Evolutionary conservation across 768 basidiomycete genomes (phyloP).

Genomic region (Amyloporia xantha): DNA sequence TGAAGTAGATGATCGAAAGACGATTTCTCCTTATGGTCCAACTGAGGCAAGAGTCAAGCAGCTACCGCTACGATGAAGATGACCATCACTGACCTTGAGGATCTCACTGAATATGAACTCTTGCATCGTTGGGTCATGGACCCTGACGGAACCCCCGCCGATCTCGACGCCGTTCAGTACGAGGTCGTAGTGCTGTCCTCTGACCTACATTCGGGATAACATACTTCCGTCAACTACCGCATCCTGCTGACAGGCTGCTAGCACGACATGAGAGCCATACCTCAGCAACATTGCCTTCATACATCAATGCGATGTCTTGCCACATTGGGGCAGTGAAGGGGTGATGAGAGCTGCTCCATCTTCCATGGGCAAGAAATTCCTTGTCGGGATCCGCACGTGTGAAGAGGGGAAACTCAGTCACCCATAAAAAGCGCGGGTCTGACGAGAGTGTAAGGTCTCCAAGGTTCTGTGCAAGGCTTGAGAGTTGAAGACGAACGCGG

Average conservation of each 20-base stretch:
- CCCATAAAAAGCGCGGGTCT: constrained; percentile 84
- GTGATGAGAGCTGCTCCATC: constrained; percentile 92
- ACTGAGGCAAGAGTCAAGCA: constrained; percentile 37
- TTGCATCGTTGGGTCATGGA: constrained; percentile 86
- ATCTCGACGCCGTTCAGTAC: constrained; percentile 92
- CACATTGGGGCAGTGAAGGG: constrained; percentile 96
- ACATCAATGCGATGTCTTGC: constrained; percentile 77
- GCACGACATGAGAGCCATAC: constrained; percentile 19
- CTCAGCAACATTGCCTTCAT: constrained; percentile 56
- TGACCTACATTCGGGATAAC: constrained; percentile 47
- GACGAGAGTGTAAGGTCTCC: constrained; percentile 50
- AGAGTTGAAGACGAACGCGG: constrained; percentile 56
- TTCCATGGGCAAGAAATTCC: constrained; percentile 73
- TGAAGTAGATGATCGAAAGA: constrained; percentile 83
- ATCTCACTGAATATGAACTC: constrained; percentile 73
- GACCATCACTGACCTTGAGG: constrained; percentile 75
- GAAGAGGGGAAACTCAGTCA: constrained; percentile 94
- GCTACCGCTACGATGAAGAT: too few relatives aligned
- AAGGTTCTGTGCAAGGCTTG: constrained; percentile 55
- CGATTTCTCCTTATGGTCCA: constrained; percentile 62
- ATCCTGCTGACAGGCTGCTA: neutral
- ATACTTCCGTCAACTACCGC: neutral
- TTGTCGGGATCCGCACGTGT: constrained; percentile 84
- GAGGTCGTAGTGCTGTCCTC: constrained; percentile 95
- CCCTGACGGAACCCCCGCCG: constrained; percentile 88